Conservation (phyloP, 1,139 yeast species). For the Debaryomyces coudertii region DNA sequence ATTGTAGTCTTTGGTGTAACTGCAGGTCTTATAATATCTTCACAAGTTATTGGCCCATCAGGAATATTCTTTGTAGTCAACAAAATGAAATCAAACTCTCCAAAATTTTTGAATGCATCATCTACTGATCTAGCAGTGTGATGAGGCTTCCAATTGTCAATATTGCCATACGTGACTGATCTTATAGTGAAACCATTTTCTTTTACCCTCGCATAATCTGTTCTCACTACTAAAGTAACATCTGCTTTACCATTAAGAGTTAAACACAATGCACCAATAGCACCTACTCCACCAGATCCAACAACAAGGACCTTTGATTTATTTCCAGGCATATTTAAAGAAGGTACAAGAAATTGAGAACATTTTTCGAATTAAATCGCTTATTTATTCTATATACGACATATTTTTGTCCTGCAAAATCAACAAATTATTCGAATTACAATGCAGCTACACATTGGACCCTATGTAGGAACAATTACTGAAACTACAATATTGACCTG, state of each 20-base stretch:
- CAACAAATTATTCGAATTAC: no score
- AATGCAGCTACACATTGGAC: background rate
- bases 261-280: conserved; percentile 65
- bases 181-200: conserved; percentile 60
- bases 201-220: conserved; percentile 60
- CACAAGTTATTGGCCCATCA: conserved; percentile 57
- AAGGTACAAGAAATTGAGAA: background rate
- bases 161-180: conserved; percentile 62
- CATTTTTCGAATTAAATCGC: background rate
- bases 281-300: conserved; percentile 65
- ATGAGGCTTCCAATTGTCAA: conserved; percentile 57
- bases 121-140: conserved; percentile 44
- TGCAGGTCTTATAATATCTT: conserved; percentile 61
- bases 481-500: no score
- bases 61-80: conserved; percentile 78
- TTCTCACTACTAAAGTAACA: conserved; percentile 65
- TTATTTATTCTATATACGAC: background rate
- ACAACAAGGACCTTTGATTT: conserved; percentile 36
- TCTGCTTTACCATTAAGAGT: conserved; percentile 46
- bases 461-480: no score
- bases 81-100: conserved; percentile 67
- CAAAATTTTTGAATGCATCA: conserved; percentile 44
- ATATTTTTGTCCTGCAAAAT: no score
- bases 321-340: background rate
- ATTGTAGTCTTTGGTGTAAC: conserved; percentile 54